phyloP scores from a whole-genome alignment of 768 basidiomycete genomes.

The Auricularia sp. region DNA sequence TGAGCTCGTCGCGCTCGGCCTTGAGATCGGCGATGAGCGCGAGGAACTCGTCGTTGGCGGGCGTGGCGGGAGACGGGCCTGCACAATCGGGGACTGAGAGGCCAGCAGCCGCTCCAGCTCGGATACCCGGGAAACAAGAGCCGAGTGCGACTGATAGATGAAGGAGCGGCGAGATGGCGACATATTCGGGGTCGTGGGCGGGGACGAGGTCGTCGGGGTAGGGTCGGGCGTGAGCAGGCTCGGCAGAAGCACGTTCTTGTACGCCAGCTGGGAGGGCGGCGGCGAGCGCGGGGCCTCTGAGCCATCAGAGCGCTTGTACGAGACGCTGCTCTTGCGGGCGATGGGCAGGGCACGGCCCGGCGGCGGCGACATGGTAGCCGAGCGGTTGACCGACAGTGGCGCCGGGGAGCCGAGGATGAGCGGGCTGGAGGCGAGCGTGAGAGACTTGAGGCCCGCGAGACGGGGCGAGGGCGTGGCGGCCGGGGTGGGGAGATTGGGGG shows the following conservation, averaged over 20 bases:
- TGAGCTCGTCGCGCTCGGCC: conserved; percentile 80
- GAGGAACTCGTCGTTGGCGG: conserved; percentile 58
- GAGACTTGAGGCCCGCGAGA: conserved; percentile 37
- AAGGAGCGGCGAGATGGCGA: conserved; percentile 55
- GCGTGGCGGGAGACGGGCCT: conserved; percentile 1
- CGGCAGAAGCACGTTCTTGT: conserved; percentile 5
- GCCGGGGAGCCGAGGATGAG: conserved; percentile 2
- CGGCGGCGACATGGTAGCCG: conserved; percentile 25
- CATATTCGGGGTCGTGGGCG: neutral
- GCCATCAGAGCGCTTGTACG: conserved; percentile 48
- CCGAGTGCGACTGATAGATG: conserved; percentile 75
- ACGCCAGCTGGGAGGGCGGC: neutral
- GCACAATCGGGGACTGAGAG: neutral
- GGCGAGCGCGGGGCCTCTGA: conserved; percentile 10
- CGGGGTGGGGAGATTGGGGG: conserved; percentile 28
- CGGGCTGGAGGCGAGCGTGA: conserved; percentile 32
- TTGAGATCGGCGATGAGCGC: conserved; percentile 69
- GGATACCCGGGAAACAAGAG: conserved; percentile 71
- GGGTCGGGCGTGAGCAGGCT: conserved; percentile 60
- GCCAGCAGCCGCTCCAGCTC: conserved; percentile 67
- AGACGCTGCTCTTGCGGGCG: conserved; percentile 59
- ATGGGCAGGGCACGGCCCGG: conserved; percentile 12
- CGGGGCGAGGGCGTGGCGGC: conserved; percentile 42
- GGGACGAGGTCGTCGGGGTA: conserved; percentile 46
- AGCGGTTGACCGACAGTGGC: conserved; percentile 7